Base-by-base conservation (phyloP, 352 stramenopile species). In the Plasmopara muralis region DNA sequence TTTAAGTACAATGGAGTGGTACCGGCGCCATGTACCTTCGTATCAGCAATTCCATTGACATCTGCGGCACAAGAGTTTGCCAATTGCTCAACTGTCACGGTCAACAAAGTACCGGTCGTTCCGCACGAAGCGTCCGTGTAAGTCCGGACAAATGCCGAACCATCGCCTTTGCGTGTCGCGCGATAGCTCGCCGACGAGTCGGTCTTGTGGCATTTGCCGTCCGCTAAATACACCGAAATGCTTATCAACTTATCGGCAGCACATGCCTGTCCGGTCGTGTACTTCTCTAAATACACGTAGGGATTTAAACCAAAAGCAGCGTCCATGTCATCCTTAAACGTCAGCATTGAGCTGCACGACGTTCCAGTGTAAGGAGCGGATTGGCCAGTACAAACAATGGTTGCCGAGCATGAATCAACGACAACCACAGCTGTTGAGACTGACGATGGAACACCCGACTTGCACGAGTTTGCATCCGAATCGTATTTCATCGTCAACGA, bases 141-240 rank as follows among this genome's bases (percentile, higher is more conserved):
- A 0, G 29, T 37, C 5, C 39, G 13, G 9, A 62, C 34, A 4
- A 16, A 14, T 2, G 28, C 38, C n/a, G 43, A 43, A 5, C 18
- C 15, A 28, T 56, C 54, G 4, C 1, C 18, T 4, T 40, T 38
- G 0, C 54, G 1, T 14, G n/a, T 42, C 5, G 37, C 47, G 39
- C 7, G 34, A 13, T 52, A 57, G 16, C 55, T 62, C n/a, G 47
- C 14, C 5, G 20, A 7, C 6, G 13, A 14, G 5, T 30, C 38
- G 4, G 43, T 53, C 16, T 45, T 41, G 30, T 62, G 55, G 28
- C 55, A 62, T 2, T 18, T 57, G 5, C 30, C 25, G 28, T 62
- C 48, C 0, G 55, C 55, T 6, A 33, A 5, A 14, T 50, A 62
- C 2, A 43, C 34, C 2, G 29, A 45, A 28, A 62, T 53, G 7